Evolutionary conservation across 192 early-diverging fungal genomes (phyloP), one percentile per base, ranked within the genome.

Genomic region (Dimargaris xerosporica): DNA sequence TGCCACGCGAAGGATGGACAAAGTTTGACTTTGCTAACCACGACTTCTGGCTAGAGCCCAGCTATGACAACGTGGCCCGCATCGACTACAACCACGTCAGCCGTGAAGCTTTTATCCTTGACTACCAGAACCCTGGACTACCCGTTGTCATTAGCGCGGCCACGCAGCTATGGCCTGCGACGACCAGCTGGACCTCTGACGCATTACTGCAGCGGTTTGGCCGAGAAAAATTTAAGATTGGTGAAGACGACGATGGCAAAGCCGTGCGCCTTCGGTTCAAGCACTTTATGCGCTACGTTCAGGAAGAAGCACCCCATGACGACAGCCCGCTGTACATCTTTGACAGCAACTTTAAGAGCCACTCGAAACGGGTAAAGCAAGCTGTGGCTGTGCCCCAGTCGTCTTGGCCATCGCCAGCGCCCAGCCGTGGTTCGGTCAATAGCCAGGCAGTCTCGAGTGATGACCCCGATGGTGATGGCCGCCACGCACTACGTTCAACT

Each of bases 321-420:
- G 87, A 89, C 62, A 81, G 78, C 5, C 87, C 87, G 13, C 73
- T 91, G 17, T 91, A 91, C 63, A 88, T 89, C 46, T 91, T 91
- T 68, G 89, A 91, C 51, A 75, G 78, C 47, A 76, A 74, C 19
- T 89, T 86, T 63, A 80, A 74, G 17, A 81, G 28, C 70, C 15
- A 13, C 42, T 21, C 31, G 23, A 34, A n/a, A 17, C 31, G 39
- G 16, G n/a, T 42, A 12, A 41, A 41, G 29, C 9, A 41, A 42
- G 42, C 16, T n/a, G 58, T 39, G 31, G n/a, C n/a, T n/a, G n/a
- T n/a, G n/a, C n/a, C n/a, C n/a, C n/a, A n/a, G n/a, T n/a, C n/a
- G n/a, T n/a, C n/a, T n/a, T n/a, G n/a, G n/a, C n/a, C n/a, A n/a
- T 42, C 41, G 12, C 58, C 34, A 3, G 25, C 23, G 23, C 31